These are phyloP conservation scores for Peribolospora baueri DNA, from an alignment of 768 basidiomycete genomes.

Conservation along the genomic window DNA sequence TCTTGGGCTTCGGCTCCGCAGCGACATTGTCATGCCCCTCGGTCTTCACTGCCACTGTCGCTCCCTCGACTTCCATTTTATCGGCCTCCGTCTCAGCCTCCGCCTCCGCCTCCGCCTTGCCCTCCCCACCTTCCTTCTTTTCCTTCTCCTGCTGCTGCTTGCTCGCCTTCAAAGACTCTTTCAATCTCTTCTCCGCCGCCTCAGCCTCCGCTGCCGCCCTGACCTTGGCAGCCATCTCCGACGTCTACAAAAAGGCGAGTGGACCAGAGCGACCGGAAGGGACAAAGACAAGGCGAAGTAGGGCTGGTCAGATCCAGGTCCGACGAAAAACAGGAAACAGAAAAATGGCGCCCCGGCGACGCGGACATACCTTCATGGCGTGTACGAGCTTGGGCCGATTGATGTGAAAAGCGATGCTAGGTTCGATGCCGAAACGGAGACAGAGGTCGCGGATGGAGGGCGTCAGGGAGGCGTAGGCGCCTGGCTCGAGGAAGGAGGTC, in stretches of 20 bases:
- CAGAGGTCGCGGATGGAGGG: slow-evolving; percentile 53
- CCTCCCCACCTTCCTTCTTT: not conserved
- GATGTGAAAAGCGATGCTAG: slow-evolving; percentile 81
- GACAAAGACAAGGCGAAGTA: too few species aligned
- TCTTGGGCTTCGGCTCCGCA: slow-evolving; percentile 4
- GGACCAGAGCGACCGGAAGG: too few species aligned
- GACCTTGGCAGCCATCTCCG: not conserved
- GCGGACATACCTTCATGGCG: slow-evolving; percentile 9
- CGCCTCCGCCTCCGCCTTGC: too few species aligned
- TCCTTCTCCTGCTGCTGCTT: not conserved
- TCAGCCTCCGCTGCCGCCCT: not conserved
- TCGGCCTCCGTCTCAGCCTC: not conserved
- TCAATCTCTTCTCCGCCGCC: not conserved
- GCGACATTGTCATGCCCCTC: not conserved
- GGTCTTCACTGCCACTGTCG: not conserved
- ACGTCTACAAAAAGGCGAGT: too few species aligned
- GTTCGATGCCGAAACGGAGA: slow-evolving; percentile 49
- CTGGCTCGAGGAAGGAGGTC: slow-evolving; percentile 40
- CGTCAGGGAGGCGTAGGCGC: slow-evolving; percentile 49
- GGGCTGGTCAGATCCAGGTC: too few species aligned
- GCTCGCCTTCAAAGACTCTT: not conserved
- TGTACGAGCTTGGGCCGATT: slow-evolving; percentile 33
- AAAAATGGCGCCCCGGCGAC: too few species aligned
- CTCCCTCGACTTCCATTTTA: not conserved
- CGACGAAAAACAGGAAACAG: too few species aligned